Evolutionary conservation across 805 yeast species (phyloP).

Genomic region (Wickerhamiella sorbophila): DNA sequence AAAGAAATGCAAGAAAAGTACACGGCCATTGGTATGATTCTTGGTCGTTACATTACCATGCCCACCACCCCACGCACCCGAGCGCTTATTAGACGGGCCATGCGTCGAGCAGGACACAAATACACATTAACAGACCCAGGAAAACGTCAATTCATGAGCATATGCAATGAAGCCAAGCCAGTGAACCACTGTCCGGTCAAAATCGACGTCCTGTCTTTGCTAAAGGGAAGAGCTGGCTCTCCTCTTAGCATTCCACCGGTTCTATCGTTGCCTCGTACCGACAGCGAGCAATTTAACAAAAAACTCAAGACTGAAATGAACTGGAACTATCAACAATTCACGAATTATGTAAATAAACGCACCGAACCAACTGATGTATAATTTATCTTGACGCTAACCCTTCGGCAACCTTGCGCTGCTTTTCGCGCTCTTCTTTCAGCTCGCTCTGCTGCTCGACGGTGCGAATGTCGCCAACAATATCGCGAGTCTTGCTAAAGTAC

Average conservation of each 20-base stretch:
- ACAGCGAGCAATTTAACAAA: background rate
- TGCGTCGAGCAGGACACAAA: background rate
- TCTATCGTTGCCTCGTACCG: background rate
- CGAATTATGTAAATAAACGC: background rate
- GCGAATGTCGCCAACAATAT: conserved; percentile 62
- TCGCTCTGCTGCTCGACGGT: conserved; percentile 27
- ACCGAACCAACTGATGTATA: background rate
- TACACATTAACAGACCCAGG: conserved; percentile 1
- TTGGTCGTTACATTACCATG: conserved; percentile 4
- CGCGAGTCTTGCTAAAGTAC: conserved; percentile 87
- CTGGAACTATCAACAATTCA: background rate
- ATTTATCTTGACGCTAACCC: background rate
- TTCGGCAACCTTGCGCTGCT: conserved; percentile 31
- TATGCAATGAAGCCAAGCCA: background rate
- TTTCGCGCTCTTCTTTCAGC: conserved; percentile 27
- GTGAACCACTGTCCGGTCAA: background rate
- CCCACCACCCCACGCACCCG: background rate
- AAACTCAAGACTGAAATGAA: too few species aligned
- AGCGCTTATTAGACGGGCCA: background rate
- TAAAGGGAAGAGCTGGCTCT: background rate
- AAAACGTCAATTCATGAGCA: background rate
- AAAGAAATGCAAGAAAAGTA: conserved; percentile 2
- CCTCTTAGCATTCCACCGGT: background rate
- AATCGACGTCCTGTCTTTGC: background rate
- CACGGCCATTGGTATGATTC: conserved; percentile 10